Evolutionary conservation across 1,284 basidiomycete genomes (phyloP).

Genomic region (Cutaneotrichosporon sp.): DNA sequence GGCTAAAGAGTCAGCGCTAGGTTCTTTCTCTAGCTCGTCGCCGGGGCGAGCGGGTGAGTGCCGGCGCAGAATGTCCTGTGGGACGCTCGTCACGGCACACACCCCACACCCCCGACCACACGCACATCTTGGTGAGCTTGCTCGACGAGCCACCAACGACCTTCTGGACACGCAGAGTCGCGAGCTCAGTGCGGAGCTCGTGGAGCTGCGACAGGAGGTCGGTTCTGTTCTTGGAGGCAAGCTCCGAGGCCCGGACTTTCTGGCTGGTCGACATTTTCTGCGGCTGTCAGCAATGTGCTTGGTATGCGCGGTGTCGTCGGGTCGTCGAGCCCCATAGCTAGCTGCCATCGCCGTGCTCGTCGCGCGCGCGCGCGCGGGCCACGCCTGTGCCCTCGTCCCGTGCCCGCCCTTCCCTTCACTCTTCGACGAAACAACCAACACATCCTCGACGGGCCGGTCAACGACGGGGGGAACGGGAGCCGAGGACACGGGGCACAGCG

Average conservation of each 20-base stretch:
- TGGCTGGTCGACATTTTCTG: slow-evolving; percentile 43
- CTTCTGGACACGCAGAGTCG: slow-evolving; percentile 92
- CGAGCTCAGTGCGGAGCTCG: slow-evolving; percentile 95
- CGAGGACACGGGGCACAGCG: neutral
- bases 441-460: too few species aligned
- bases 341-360: too few species aligned
- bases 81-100: neutral
- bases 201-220: slow-evolving; percentile 92
- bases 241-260: slow-evolving; percentile 92
- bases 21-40: too few species aligned
- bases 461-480: too few species aligned
- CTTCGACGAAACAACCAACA: too few species aligned
- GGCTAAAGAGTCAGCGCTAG: slow-evolving; percentile 56
- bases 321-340: too few species aligned
- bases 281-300: neutral
- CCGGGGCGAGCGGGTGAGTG: too few species aligned
- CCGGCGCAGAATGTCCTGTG: neutral
- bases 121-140: slow-evolving; percentile 97
- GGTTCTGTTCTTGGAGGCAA: slow-evolving; percentile 97
- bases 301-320: too few species aligned
- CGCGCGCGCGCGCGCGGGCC: too few species aligned
- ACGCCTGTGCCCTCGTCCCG: too few species aligned
- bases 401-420: too few species aligned
- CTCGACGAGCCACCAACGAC: slow-evolving; percentile 92
- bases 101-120: slow-evolving; percentile 21